phyloP scores from a whole-genome alignment of 176 grass and related monocot genomes.

The Canna indica region DNA sequence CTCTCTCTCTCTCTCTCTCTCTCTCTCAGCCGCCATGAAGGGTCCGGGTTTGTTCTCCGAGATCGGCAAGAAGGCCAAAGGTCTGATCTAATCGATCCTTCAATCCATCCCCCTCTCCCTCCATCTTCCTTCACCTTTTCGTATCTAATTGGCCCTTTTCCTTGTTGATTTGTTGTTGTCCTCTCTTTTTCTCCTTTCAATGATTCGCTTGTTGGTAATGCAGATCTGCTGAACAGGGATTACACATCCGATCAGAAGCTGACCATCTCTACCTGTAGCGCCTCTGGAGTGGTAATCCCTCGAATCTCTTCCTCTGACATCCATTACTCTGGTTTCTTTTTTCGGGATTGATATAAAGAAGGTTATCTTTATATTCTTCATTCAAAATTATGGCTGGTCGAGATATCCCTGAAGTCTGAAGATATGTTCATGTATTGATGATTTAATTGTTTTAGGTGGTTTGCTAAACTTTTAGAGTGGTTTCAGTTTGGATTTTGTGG shows the following conservation, averaged over 20 bases:
- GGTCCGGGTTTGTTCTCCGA: slow-evolving; percentile 41
- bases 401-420: neutral
- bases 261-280: slow-evolving; percentile 52
- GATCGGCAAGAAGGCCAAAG: slow-evolving; percentile 41
- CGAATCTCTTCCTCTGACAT: slow-evolving; percentile 18
- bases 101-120: neutral
- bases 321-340: neutral
- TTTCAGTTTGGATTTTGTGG: too few relatives aligned
- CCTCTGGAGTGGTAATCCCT: slow-evolving; percentile 79
- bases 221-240: slow-evolving; percentile 95
- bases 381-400: neutral
- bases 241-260: slow-evolving; percentile 94
- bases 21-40: slow-evolving; percentile 17
- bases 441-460: too few relatives aligned
- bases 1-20: slow-evolving; percentile 8
- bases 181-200: slow-evolving; percentile 15
- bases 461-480: too few relatives aligned
- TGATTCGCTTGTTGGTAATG: slow-evolving; percentile 23
- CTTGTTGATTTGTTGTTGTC: neutral
- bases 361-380: neutral
- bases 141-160: neutral
- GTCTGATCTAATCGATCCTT: neutral
- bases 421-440: neutral
- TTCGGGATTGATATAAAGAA: neutral
- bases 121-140: neutral